Evolutionary conservation across 2,329 filamentous ascomycete species (phyloP).

Genomic region (Aspergillus fructus): DNA sequence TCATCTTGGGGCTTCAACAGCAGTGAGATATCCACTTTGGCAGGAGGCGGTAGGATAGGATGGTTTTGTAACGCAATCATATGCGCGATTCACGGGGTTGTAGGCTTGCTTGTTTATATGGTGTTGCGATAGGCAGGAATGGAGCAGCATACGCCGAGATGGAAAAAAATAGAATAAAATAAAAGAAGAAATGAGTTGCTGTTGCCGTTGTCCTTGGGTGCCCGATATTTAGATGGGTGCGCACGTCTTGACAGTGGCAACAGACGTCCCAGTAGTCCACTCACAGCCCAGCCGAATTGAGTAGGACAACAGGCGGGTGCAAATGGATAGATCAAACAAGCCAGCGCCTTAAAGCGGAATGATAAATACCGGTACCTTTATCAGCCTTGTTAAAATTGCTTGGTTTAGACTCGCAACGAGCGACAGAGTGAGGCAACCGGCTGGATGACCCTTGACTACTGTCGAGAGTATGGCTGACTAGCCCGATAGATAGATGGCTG

Average conservation of each 20-base stretch:
- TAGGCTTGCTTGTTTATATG: slow-evolving; percentile 8
- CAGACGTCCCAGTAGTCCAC: slow-evolving; percentile 8
- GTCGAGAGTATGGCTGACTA: slow-evolving; percentile 1
- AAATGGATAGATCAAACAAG: slow-evolving; percentile 3
- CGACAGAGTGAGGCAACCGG: slow-evolving; percentile 7
- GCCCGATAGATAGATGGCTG: not conserved
- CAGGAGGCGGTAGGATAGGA: slow-evolving; percentile 43
- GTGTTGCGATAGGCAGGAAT: not conserved
- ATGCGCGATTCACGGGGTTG: slow-evolving; percentile 34
- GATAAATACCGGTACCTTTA: slow-evolving; percentile 1
- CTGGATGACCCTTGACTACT: slow-evolving; percentile 6
- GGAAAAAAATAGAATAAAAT: not conserved
- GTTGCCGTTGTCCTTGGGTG: slow-evolving; percentile 7
- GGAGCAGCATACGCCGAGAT: slow-evolving; percentile 9
- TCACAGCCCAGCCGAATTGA: slow-evolving; percentile 5
- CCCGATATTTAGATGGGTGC: slow-evolving; percentile 8
- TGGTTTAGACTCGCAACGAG: not conserved
- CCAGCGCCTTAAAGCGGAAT: not conserved
- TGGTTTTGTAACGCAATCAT: slow-evolving; percentile 45
- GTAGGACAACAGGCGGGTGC: slow-evolving; percentile 7
- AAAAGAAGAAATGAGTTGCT: not conserved
- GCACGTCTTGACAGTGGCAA: slow-evolving; percentile 6
- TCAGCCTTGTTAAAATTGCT: not conserved
- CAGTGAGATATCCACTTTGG: slow-evolving; percentile 92
- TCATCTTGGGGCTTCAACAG: slow-evolving; percentile 67